A percentile compares a stretch with the other conserved stretches of the same genome.
Conservation (phyloP, 2,329 filamentous ascomycete species). For the Huntiella bhutanensis region DNA sequence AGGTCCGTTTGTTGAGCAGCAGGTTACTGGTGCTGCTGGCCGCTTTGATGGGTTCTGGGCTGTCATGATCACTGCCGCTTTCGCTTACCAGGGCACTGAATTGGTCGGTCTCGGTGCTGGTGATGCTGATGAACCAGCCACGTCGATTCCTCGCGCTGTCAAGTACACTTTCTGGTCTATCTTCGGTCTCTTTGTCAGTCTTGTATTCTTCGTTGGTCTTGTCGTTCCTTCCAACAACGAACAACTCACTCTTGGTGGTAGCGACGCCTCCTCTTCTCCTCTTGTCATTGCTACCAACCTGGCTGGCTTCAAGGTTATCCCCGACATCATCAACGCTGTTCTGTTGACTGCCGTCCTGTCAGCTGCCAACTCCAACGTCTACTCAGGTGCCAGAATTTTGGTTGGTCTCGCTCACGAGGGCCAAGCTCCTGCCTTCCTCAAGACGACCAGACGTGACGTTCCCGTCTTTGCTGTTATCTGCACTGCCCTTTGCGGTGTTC, state of each 20-base stretch:
- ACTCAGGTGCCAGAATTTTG: slow-evolving; percentile 50
- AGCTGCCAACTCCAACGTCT: slow-evolving; percentile 60
- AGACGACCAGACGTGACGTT: slow-evolving; percentile 37
- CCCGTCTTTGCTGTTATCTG: slow-evolving; percentile 37
- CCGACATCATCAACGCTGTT: slow-evolving; percentile 58
- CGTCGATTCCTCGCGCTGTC: slow-evolving; percentile 54
- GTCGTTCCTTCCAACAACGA: slow-evolving; percentile 44
- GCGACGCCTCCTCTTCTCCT: slow-evolving; percentile 45
- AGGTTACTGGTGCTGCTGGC: slow-evolving; percentile 33
- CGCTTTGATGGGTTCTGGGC: slow-evolving; percentile 54
- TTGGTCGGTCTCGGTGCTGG: slow-evolving; percentile 62
- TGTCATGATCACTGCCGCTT: slow-evolving; percentile 48
- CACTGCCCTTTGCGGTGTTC: slow-evolving; percentile 38
- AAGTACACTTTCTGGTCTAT: slow-evolving; percentile 60
- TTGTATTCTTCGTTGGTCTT: slow-evolving; percentile 53
- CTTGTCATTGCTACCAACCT: slow-evolving; percentile 41
- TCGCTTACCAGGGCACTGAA: slow-evolving; percentile 55
- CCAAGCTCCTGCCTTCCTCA: slow-evolving; percentile 41
- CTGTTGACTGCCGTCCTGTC: slow-evolving; percentile 62
- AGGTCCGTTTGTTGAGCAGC: slow-evolving; percentile 45
- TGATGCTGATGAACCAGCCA: slow-evolving; percentile 53
- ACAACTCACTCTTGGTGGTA: slow-evolving; percentile 29
- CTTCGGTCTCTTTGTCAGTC: slow-evolving; percentile 45
- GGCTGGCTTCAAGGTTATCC: slow-evolving; percentile 44
- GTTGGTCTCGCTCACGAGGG: slow-evolving; percentile 46